Evolutionary conservation across 768 basidiomycete genomes (phyloP).

Genomic region (Russula vinacea): DNA sequence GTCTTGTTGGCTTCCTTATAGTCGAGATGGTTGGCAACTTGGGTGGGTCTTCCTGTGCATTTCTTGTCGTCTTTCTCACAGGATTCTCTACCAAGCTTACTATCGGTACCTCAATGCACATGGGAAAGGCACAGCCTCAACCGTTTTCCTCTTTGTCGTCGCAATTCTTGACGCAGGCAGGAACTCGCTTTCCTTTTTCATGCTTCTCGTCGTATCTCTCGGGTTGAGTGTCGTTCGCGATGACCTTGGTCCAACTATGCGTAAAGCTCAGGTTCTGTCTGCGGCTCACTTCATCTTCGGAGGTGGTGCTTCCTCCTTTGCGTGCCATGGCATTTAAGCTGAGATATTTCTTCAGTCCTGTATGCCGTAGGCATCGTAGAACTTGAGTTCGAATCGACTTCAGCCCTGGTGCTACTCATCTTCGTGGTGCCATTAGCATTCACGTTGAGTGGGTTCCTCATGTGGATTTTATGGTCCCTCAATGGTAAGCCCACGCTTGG

Average conservation of each 20-base stretch:
- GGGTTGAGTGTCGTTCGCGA: slow-evolving; percentile 92
- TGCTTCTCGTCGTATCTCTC: slow-evolving; percentile 88
- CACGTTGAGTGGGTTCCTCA: slow-evolving; percentile 90
- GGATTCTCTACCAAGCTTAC: slow-evolving; percentile 53
- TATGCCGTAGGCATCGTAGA: slow-evolving; percentile 96
- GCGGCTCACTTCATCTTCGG: slow-evolving; percentile 90
- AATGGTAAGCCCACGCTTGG: slow-evolving; percentile 52
- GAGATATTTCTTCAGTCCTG: slow-evolving; percentile 50
- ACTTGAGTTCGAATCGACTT: slow-evolving; percentile 86
- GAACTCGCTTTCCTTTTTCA: slow-evolving; percentile 93
- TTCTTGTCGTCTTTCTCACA: not conserved
- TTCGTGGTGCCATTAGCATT: slow-evolving; percentile 94
- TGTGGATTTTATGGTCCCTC: slow-evolving; percentile 92
- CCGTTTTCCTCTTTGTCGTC: slow-evolving; percentile 91
- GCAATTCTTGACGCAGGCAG: slow-evolving; percentile 94
- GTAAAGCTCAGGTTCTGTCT: slow-evolving; percentile 76
- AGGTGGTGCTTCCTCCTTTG: slow-evolving; percentile 52
- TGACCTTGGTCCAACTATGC: slow-evolving; percentile 79
- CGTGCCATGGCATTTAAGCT: not conserved
- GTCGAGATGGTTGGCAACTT: slow-evolving; percentile 94
- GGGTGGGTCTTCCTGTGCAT: slow-evolving; percentile 46
- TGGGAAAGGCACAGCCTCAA: slow-evolving; percentile 67
- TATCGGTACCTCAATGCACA: slow-evolving; percentile 93
- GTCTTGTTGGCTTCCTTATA: slow-evolving; percentile 78
- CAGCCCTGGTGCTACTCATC: slow-evolving; percentile 75